phyloP scores from a whole-genome alignment of 2,329 filamentous ascomycete species.

The Fusarium goolgardi region DNA sequence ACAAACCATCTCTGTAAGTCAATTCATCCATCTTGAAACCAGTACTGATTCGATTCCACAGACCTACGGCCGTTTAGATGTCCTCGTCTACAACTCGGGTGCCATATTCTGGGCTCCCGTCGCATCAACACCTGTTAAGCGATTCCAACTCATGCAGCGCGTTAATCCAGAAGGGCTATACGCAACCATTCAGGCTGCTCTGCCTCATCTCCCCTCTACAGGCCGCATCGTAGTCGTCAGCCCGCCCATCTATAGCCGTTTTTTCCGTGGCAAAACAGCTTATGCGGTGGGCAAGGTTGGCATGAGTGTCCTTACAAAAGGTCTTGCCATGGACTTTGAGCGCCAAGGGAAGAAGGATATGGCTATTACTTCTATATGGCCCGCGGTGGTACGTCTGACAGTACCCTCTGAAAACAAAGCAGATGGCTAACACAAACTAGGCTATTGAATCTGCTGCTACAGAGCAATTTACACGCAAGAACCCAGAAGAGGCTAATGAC shows the following conservation, averaged over 20 bases:
- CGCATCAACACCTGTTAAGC: conserved; percentile 75
- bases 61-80: conserved; percentile 74
- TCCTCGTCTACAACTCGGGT: conserved; percentile 84
- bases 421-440: conserved; percentile 32
- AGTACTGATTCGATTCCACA: conserved; percentile 40
- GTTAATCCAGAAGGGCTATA: conserved; percentile 83
- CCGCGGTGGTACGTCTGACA: conserved; percentile 69
- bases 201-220: conserved; percentile 71
- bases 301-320: conserved; percentile 85
- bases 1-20: conserved; percentile 60
- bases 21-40: neutral
- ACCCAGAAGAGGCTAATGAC: conserved; percentile 64
- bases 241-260: conserved; percentile 86
- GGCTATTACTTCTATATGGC: conserved; percentile 87
- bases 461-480: conserved; percentile 59
- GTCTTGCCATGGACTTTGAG: conserved; percentile 83
- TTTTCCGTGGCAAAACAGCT: conserved; percentile 86
- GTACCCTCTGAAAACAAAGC: no score
- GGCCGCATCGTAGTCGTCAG: conserved; percentile 81
- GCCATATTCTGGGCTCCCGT: conserved; percentile 88
- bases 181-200: conserved; percentile 72
- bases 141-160: conserved; percentile 82
- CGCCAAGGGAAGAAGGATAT: conserved; percentile 73
- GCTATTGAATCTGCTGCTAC: conserved; percentile 83
- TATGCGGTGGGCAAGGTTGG: conserved; percentile 84